Base-by-base conservation (phyloP, 352 stramenopile species). In the Phytophthora pisi region DNA sequence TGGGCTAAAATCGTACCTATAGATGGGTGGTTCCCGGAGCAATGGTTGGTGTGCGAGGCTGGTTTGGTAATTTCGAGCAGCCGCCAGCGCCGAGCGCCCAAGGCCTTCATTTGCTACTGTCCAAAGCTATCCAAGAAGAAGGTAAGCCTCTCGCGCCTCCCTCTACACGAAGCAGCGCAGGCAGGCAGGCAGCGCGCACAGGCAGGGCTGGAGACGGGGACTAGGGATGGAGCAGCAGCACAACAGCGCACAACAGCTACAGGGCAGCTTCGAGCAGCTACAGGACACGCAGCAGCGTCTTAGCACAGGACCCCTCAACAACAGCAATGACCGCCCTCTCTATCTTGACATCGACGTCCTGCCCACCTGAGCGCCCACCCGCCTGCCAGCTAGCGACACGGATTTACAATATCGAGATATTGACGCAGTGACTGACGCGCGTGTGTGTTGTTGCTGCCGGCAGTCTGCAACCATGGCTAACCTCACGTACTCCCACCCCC, bases 41-140 rank as follows among this genome's bases (percentile, higher is more conserved):
- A 42, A 42, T 42, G 36, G 36, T 42, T 42, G 81, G 75, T 78
- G 68, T 65, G 59, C 74, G 65, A 57, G 57, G 68, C 45, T 59
- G 63, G 57, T 60, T 68, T 52, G 30, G 66, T 83, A 80, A 84
- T 81, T 82, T 75, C 49, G 23, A 47, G 24, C 30, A 68, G 67
- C 45, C 73, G 66, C 59, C 61, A 46, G 40, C 40, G 5, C 40
- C 5, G 40, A 47, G 56, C 49, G 34, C 52, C 55, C 30, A 51
- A 58, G 46, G 69, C 63, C 68, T 77, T 80, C 77, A 90, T 88
- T 91, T 87, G 80, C 81, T 91, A 90, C 84, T 91, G 84, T 92
- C 84, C 84, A 91, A 92, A 92, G 84, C 84, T 90, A 92, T 90
- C 78, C 79, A 84, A 82, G 83, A 91, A 91, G 77, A 92, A 85